phyloP scores from a whole-genome alignment of 768 basidiomycete genomes.

The Lentinula edodes region DNA sequence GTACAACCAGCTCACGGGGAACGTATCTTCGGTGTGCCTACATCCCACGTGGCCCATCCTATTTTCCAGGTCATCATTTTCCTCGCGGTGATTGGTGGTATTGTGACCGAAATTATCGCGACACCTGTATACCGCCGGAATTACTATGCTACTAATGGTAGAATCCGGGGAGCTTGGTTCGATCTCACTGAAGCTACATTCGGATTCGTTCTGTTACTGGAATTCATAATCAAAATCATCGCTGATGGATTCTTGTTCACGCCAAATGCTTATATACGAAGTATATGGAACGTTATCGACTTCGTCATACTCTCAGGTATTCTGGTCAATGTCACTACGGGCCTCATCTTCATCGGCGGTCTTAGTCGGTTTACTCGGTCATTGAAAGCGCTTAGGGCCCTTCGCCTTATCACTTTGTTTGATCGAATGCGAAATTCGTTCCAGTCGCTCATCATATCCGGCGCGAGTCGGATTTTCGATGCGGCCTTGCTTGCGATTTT shows the following conservation, averaged over 20 bases:
- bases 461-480: conserved; percentile 78
- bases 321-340: conserved; percentile 66
- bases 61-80: conserved; percentile 74
- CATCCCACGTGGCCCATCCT: conserved; percentile 58
- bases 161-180: conserved; percentile 77
- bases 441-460: conserved; percentile 81
- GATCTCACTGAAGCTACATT: conserved; percentile 74
- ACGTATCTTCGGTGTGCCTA: conserved; percentile 77
- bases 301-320: conserved; percentile 78
- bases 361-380: conserved; percentile 78
- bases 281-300: conserved; percentile 91
- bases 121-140: conserved; percentile 78
- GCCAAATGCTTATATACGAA: conserved; percentile 86
- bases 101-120: conserved; percentile 78
- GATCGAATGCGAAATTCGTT: conserved; percentile 84
- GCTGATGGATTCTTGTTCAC: conserved; percentile 92
- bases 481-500: conserved; percentile 86
- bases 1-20: conserved; percentile 81
- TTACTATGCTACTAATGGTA: conserved; percentile 58
- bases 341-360: conserved; percentile 70
- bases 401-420: conserved; percentile 87
- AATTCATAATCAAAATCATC: conserved; percentile 85
- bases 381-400: conserved; percentile 81
- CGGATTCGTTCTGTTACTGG: conserved; percentile 64
- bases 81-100: conserved; percentile 71